Base-by-base conservation (phyloP, 768 basidiomycete species). In the Chiua virens region DNA sequence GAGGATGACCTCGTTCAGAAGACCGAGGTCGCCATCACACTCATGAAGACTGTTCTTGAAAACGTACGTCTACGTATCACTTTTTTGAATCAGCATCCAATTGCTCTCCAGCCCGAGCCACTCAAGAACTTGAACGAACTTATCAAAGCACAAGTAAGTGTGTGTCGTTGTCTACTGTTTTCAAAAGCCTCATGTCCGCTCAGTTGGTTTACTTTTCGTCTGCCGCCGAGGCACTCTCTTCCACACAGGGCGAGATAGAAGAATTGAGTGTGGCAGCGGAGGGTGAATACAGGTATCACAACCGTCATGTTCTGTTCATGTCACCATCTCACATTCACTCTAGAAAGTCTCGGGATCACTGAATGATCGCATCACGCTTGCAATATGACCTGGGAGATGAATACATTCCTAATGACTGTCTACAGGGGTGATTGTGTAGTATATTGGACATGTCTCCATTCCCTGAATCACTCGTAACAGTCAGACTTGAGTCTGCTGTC, bases 31-130 rank as follows among this genome's bases (percentile, higher is more conserved):
- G 96, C 95, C 1, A 97, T 97, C 61, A 90, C 89, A 3, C 80
- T 93, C 39, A 96, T 97, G 94, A 96, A 96, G 78, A 88, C 91
- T n/a, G 96, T 98, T 15, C 79, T 99, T 35, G 96, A 98, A 62
- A 98, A 98, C 71, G 95, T 97, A 57, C 48, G 89, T 76, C 34
- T 7, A 11, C n/a, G 8, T 0, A 11, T 15, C 14, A 4, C 32
- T 34, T 14, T 42, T 9, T 42, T 47, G 8, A 8, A 18, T 36
- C 5, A 20, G 6, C 35, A 23, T 10, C 27, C 9, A 4, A n/a
- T 45, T 49, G 37, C 11, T 8, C 36, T 38, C 21, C 59, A 96
- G 93, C 97, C 97, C 35, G 96, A 98, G 72, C 92, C 97, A 4
- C 71, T 99, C 67, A 94, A 91, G 82, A 92, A 96, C 73, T 70